Percentiles rank a stretch among this genome's conserved stretches.
Conservation (phyloP, 306 rosid species). For the Inga laurina region DNA sequence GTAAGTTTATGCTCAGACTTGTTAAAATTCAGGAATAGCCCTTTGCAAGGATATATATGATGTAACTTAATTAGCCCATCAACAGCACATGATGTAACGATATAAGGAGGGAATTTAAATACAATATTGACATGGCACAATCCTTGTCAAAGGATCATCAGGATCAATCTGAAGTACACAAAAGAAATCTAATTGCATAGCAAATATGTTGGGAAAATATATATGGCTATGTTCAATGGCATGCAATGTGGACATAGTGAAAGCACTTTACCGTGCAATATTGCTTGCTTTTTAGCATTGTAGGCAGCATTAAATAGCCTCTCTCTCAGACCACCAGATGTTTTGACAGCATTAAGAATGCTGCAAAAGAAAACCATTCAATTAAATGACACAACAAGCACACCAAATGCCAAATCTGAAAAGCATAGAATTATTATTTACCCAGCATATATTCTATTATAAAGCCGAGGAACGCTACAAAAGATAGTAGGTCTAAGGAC, state of each 20-base stretch:
- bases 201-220: constrained; percentile 17
- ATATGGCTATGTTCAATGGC: not conserved
- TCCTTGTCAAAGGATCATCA: constrained; percentile 6
- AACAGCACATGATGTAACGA: not conserved
- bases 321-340: constrained; percentile 89
- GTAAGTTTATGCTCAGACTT: not conserved
- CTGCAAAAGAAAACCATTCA: constrained; percentile 47
- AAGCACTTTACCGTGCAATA: constrained; percentile 68
- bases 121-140: not conserved
- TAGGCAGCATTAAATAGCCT: constrained; percentile 89
- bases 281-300: constrained; percentile 89
- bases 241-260: constrained; percentile 10
- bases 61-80: not conserved
- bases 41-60: too few relatives aligned
- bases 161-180: constrained; percentile 23
- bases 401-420: constrained; percentile 24
- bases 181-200: constrained; percentile 4
- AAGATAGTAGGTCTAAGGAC: constrained; percentile 88
- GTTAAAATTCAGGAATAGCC: not conserved
- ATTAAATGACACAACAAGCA: constrained; percentile 36
- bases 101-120: constrained; percentile 12
- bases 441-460: constrained; percentile 96
- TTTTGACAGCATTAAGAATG: constrained; percentile 76
- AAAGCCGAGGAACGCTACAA: constrained; percentile 97
- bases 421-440: constrained; percentile 36